Base-by-base conservation (phyloP, 441 rosid genomes). In the Viola pubescens region DNA sequence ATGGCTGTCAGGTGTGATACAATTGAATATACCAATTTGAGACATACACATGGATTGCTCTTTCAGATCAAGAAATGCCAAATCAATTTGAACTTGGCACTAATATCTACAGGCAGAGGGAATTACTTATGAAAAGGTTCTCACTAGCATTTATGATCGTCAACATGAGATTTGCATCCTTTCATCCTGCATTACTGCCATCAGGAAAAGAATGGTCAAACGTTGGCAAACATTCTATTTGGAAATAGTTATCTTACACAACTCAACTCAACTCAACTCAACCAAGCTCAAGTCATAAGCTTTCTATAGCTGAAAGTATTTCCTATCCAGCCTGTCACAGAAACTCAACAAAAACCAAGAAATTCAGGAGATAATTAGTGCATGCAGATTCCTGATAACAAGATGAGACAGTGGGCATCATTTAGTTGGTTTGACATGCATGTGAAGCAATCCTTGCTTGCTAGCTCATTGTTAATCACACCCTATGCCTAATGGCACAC, bases 41-140 rank as follows among this genome's bases (percentile, higher is more conserved):
- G 34, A 26, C 34, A 26, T 26, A 26, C 34, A 26, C 1, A 26
- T 26, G 79, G 71, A 76, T 66, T 80, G 11, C 34, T 2, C 3
- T 26, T 26, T 2, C 2, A 26, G 34, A 26, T 26, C 34, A 26
- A 26, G 34, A 26, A 26, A 26, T 26, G 34, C 34, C 34, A 26
- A 26, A 26, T 26, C 3, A 26, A 51, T 14, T 61, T 48, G 10
- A 63, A 63, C 56, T 54, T 40, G 46, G 37, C 61, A 54, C 9
- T 16, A 12, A 60, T 14, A 54, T 40, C 47, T 9, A 54, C 14
- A 59, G 57, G 53, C 47, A 56, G n/a, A 12, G 48, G 73, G 12
- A 63, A 58, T 69, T 69, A 69, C 73, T 54, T 54, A 48, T 47
- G 41, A 26, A 48, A 63, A 48, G 56, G 48, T 69, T 49, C 65